Conservation (phyloP, 192 early-diverging fungal genomes). For the Spinellus fusiger region DNA sequence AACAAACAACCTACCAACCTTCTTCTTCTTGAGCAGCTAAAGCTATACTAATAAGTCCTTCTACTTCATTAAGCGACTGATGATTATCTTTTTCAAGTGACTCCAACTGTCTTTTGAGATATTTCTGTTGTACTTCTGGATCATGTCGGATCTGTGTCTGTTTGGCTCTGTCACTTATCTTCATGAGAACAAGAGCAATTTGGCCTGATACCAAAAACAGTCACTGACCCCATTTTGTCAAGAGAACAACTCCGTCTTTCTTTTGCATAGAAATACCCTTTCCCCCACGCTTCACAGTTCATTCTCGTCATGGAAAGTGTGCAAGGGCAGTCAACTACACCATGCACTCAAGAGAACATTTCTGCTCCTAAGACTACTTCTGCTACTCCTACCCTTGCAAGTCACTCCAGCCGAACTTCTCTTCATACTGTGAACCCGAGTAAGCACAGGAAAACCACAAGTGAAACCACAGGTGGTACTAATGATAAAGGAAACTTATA, state of each 20-base stretch:
- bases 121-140: slow-evolving; percentile 30
- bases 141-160: neutral
- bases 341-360: neutral
- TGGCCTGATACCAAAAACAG: neutral
- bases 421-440: neutral
- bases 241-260: neutral
- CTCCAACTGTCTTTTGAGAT: slow-evolving; percentile 41
- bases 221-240: neutral
- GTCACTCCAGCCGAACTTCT: neutral
- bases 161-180: neutral
- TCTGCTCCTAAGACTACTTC: neutral
- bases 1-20: neutral
- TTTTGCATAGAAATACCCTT: neutral
- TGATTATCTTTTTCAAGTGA: slow-evolving; percentile 50
- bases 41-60: slow-evolving; percentile 41
- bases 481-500: too few species aligned
- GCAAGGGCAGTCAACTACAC: neutral
- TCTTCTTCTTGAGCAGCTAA: slow-evolving; percentile 36
- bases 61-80: slow-evolving; percentile 44
- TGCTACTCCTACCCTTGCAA: neutral
- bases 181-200: neutral
- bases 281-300: neutral
- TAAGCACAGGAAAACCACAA: too few species aligned
- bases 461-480: too few species aligned
- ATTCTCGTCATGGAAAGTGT: neutral